Percentiles rank a stretch among this genome's conserved stretches.
Evolutionary conservation across 805 yeast species (phyloP).

Genomic region (Lipomyces mesembrius): DNA sequence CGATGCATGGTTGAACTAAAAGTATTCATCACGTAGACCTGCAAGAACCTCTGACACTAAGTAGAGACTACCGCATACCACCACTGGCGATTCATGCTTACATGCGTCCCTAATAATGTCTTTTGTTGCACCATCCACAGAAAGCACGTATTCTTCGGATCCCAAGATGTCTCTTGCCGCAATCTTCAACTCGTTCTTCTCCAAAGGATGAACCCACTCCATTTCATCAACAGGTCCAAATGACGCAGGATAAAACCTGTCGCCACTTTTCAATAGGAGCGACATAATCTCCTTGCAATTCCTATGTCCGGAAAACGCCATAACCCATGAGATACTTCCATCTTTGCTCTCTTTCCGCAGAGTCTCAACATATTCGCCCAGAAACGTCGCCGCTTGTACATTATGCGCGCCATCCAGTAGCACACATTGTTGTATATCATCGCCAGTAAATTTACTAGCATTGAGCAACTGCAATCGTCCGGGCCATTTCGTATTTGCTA

Average conservation of each 20-base stretch:
- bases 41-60: constrained; percentile 50
- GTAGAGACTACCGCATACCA: constrained; percentile 75
- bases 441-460: constrained; percentile 21
- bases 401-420: constrained; percentile 95
- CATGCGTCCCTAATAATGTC: constrained; percentile 40
- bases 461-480: constrained; percentile 72
- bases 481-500: constrained; percentile 72
- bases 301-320: constrained; percentile 81
- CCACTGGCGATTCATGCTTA: constrained; percentile 46
- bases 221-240: constrained; percentile 80
- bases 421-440: constrained; percentile 42
- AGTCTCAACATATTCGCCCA: constrained; percentile 58
- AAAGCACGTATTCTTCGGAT: background rate
- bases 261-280: constrained; percentile 56
- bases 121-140: background rate
- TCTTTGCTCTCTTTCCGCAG: constrained; percentile 36
- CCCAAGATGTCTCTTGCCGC: constrained; percentile 41
- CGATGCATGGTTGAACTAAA: background rate
- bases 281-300: constrained; percentile 56
- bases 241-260: constrained; percentile 62
- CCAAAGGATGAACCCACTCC: constrained; percentile 84
- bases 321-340: constrained; percentile 57
- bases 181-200: constrained; percentile 45
- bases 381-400: constrained; percentile 76
- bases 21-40: background rate